phyloP scores from a whole-genome alignment of 1,139 yeast genomes.

The Blastobotrys indianensis region DNA sequence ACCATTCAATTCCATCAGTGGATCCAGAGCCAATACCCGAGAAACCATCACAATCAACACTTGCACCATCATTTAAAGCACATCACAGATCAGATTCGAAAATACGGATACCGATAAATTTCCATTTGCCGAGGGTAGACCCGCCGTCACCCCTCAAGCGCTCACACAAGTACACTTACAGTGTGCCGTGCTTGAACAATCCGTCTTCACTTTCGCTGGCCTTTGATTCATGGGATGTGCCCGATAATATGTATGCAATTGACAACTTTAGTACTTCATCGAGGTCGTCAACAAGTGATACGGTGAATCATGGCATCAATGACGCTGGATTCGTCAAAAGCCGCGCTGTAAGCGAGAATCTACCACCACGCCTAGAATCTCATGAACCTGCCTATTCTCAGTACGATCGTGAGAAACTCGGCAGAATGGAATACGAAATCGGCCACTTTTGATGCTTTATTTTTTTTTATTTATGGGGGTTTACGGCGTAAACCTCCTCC shows the following conservation, averaged over 20 bases:
- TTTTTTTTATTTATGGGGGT: not conserved
- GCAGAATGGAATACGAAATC: not conserved
- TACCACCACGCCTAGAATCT: not conserved
- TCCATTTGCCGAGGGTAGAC: not conserved
- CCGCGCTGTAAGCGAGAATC: not conserved
- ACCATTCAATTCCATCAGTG: not conserved
- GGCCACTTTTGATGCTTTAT: not conserved
- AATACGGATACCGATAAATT: not conserved
- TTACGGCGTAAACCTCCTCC: not conserved
- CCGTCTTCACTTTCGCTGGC: conserved; percentile 1
- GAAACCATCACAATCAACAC: conserved; percentile 7
- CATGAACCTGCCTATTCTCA: conserved; percentile 2
- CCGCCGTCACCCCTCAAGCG: conserved; percentile 1
- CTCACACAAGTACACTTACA: not conserved
- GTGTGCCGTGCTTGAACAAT: conserved; percentile 2
- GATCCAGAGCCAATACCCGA: not conserved
- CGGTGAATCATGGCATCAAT: conserved; percentile 6
- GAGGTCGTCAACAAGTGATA: conserved; percentile 3
- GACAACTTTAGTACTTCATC: too few relatives aligned
- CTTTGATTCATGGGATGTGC: conserved; percentile 12
- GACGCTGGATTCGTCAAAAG: conserved; percentile 11
- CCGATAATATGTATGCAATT: not conserved
- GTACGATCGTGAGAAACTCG: conserved; percentile 5
- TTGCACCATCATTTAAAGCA: conserved; percentile 6
- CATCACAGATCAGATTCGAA: conserved; percentile 9